Evolutionary conservation across 306 rosid genomes (phyloP).

Genomic region (Corylus heterophylla): DNA sequence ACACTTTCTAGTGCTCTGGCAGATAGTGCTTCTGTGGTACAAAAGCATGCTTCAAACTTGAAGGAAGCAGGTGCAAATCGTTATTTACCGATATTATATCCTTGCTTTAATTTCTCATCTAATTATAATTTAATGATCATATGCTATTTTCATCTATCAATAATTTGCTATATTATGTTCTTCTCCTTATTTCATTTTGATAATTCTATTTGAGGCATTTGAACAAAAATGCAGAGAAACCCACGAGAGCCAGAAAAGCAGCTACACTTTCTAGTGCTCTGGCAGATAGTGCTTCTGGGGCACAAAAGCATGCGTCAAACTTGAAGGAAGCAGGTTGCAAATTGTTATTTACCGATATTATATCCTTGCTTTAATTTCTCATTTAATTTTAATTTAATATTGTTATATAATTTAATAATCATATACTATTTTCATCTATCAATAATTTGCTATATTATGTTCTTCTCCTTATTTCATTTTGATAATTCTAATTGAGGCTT

Average conservation of each 20-base stretch:
- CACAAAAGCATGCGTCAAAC: conserved; percentile 65
- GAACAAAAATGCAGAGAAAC: conserved; percentile 45
- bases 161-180: conserved; percentile 27
- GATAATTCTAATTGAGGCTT: conserved; percentile 27
- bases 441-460: conserved; percentile 24
- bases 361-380: conserved; percentile 15
- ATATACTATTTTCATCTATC: conserved; percentile 26
- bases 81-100: conserved; percentile 5
- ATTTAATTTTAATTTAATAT: not conserved
- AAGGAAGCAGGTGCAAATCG: conserved; percentile 54
- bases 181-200: conserved; percentile 21
- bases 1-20: conserved; percentile 48
- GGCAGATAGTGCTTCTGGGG: conserved; percentile 58
- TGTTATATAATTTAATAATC: not conserved
- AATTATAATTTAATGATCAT: not conserved
- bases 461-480: conserved; percentile 23
- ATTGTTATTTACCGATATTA: conserved; percentile 5
- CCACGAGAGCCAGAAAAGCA: conserved; percentile 46
- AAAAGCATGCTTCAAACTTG: conserved; percentile 58
- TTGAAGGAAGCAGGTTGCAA: conserved; percentile 58
- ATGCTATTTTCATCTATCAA: conserved; percentile 25
- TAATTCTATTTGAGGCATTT: conserved; percentile 26
- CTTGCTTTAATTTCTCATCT: conserved; percentile 6
- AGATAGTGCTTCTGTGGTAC: conserved; percentile 62
- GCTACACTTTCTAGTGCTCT: conserved; percentile 46